Base-by-base conservation (phyloP, 2,329 filamentous ascomycete species). In the Didymella segeticola region DNA sequence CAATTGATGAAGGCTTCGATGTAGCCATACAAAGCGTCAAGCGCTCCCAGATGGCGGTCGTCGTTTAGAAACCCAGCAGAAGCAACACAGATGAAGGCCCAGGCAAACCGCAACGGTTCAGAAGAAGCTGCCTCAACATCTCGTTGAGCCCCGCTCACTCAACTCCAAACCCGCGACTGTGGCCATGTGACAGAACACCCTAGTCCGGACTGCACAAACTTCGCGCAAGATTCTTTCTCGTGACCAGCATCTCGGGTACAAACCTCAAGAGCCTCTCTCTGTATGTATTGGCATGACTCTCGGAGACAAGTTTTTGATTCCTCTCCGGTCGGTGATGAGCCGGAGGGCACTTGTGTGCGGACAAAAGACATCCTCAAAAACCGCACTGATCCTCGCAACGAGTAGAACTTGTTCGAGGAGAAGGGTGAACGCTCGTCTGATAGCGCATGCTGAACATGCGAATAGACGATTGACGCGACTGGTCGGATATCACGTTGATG, bases 281-380 rank as follows among this genome's bases (percentile, higher is more conserved):
- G 88, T 91, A 71, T 87, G 89, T 84, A 73, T 80, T 68, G 83
- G 89, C 91, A 90, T 84, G 88, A 85, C 88, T 89, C 87, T 90
- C 89, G 75, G 82, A 88, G 91, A 96, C 88, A 86, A 80, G 90
- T 95, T 92, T 97, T 96, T 96, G 89, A 80, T 89, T 93, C 88
- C 89, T 87, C 89, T 86, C 86, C 86, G 68, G 72, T 48, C 52
- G 66, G 54, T 58, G 62, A 71, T 67, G 71, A 73, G 76, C 68
- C 47, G 84, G 85, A 87, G 86, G 88, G 89, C 86, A 77, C 53
- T 53, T 26, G 70, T 81, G 82, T 87, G 83, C 90, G 90, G 84
- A 89, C 90, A 96, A 97, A 96, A 86, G 78, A 93, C 91, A 88
- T 96, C 91, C 83, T 82, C 83, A 96, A 97, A 97, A 96, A 86